Conservation (phyloP, 176 grass and related monocot species). For the Ampelocalamus luodianensis region DNA sequence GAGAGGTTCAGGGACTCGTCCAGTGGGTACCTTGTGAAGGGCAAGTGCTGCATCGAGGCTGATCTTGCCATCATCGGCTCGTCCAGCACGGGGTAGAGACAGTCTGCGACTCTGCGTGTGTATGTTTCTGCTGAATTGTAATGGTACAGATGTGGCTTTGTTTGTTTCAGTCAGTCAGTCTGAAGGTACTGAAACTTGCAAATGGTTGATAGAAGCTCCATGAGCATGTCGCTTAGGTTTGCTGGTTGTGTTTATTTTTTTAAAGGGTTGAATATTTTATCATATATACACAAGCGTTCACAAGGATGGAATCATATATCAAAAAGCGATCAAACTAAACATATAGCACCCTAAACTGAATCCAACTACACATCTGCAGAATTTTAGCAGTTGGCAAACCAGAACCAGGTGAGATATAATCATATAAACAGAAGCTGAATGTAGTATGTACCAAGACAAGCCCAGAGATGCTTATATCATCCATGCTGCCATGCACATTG, state of each 20-base stretch:
- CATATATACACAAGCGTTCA: too few species aligned
- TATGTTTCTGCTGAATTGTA: background rate
- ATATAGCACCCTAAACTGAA: background rate
- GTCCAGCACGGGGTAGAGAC: background rate
- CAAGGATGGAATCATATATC: too few species aligned
- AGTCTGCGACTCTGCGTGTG: too few species aligned
- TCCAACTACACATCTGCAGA: background rate
- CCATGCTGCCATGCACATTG: background rate
- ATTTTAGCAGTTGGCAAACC: background rate
- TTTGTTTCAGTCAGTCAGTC: background rate
- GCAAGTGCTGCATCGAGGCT: slow-evolving; percentile 31
- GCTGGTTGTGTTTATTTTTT: too few species aligned
- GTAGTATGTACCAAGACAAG: background rate
- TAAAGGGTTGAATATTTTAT: too few species aligned
- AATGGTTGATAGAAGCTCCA: background rate
- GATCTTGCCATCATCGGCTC: slow-evolving; percentile 14
- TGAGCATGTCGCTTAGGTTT: too few species aligned
- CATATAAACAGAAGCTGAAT: background rate
- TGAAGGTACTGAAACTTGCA: background rate
- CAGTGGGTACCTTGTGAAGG: slow-evolving; percentile 24
- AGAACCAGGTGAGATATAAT: background rate
- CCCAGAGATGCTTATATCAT: background rate
- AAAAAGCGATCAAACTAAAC: too few species aligned
- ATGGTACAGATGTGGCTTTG: background rate
- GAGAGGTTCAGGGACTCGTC: background rate